Percentiles rank a stretch among this genome's conserved stretches.
These are phyloP conservation scores for Gloeostereum incarnatum DNA, from an alignment of 768 basidiomycete species.

Conservation along the genomic window DNA sequence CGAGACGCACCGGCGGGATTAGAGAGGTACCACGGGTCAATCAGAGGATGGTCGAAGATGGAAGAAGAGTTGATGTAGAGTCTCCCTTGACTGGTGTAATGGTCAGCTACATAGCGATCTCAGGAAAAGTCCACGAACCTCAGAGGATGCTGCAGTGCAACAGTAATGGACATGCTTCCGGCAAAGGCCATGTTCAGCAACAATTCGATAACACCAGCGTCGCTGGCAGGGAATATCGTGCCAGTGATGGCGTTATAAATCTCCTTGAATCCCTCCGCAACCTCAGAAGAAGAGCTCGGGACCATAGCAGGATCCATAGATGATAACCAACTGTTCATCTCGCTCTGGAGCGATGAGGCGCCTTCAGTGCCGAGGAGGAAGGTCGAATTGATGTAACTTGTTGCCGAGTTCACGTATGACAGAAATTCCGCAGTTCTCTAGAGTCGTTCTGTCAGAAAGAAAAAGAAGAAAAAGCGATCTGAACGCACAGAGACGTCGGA, in stretches of 20 bases:
- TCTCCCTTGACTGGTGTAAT: conserved; percentile 36
- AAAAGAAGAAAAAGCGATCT: not conserved
- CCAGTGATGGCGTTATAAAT: conserved; percentile 39
- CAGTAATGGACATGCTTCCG: conserved; percentile 42
- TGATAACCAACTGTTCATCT: conserved; percentile 20
- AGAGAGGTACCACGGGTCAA: conserved; percentile 60
- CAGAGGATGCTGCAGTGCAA: conserved; percentile 56
- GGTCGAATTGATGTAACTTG: conserved; percentile 35
- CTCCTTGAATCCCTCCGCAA: conserved; percentile 44
- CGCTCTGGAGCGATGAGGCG: conserved; percentile 20
- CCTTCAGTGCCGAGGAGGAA: conserved; percentile 24
- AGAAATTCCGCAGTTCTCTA: conserved; percentile 15
- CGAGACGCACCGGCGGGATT: conserved; percentile 34
- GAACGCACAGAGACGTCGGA: conserved; percentile 12
- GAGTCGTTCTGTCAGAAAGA: not conserved
- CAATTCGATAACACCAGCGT: conserved; percentile 50
- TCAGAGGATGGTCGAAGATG: conserved; percentile 48
- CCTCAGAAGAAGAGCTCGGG: conserved; percentile 30
- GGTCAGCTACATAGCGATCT: not conserved
- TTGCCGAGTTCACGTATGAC: conserved; percentile 44
- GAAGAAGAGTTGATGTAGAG: conserved; percentile 51
- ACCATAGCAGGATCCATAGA: conserved; percentile 25
- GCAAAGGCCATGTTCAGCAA: conserved; percentile 30
- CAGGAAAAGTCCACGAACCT: conserved; percentile 20
- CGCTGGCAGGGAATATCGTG: conserved; percentile 24